Conservation (phyloP, 805 yeast genomes). For the Sporopachydermia lactativora region DNA sequence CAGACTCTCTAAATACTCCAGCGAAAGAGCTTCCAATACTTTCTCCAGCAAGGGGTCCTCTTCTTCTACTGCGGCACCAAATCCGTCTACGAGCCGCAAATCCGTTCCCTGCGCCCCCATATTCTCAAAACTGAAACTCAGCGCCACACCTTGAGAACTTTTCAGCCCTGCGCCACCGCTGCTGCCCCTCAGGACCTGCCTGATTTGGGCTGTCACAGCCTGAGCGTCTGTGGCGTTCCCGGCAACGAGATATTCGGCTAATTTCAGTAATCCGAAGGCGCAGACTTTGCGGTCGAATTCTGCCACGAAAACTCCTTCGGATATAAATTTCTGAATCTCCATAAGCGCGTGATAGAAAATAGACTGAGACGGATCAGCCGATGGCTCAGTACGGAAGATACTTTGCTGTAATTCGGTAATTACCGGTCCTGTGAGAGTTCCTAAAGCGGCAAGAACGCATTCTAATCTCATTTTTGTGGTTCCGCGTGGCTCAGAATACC, state of each 20-base stretch:
- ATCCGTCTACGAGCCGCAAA: neutral
- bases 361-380: neutral
- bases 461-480: neutral
- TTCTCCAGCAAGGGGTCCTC: conserved; percentile 1
- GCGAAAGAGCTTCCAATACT: neutral
- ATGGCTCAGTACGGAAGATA: neutral
- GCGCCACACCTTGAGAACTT: too few species aligned
- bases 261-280: neutral
- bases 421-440: neutral
- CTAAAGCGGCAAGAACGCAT: neutral
- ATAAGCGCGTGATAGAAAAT: neutral
- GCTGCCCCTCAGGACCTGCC: neutral
- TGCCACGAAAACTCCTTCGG: neutral
- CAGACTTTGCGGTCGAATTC: neutral
- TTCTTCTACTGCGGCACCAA: neutral
- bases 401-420: neutral
- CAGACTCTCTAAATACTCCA: neutral
- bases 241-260: neutral
- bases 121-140: neutral
- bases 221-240: neutral
- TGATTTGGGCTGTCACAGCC: conserved; percentile 1
- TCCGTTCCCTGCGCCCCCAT: too few species aligned
- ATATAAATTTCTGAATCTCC: neutral
- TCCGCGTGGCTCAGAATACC: neutral
- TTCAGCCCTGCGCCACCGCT: neutral